Conservation (phyloP, 306 rosid genomes). For the Dryas alaskensis region DNA sequence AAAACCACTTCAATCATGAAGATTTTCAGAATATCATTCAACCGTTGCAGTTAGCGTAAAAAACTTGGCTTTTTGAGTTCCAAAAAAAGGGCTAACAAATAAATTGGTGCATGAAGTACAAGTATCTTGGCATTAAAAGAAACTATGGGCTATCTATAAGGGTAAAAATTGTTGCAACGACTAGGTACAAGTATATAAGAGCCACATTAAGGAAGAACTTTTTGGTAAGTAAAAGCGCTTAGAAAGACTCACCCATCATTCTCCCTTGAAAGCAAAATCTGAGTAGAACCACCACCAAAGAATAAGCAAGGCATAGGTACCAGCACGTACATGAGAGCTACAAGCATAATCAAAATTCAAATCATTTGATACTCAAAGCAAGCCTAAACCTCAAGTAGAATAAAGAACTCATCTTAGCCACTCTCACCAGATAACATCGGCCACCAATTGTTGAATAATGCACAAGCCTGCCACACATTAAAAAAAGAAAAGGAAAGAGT, state of each 20-base stretch:
- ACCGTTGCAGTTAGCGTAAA: neutral
- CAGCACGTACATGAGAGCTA: conserved; percentile 93
- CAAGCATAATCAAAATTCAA: conserved; percentile 33
- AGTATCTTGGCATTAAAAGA: neutral
- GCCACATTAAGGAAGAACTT: neutral
- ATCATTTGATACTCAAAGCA: conserved; percentile 4
- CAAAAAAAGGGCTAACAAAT: neutral
- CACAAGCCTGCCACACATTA: conserved; percentile 73
- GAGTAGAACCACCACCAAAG: conserved; percentile 94
- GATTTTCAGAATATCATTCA: neutral
- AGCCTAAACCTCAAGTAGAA: conserved; percentile 12
- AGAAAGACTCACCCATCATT: conserved; percentile 55
- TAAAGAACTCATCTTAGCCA: conserved; percentile 4
- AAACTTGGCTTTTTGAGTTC: neutral
- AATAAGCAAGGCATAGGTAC: conserved; percentile 97
- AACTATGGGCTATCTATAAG: neutral
- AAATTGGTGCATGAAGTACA: neutral
- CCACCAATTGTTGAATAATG: conserved; percentile 95
- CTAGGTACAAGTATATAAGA: neutral
- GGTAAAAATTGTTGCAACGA: neutral
- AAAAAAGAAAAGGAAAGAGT: conserved; percentile 8
- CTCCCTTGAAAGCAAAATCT: conserved; percentile 69
- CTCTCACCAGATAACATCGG: conserved; percentile 88
- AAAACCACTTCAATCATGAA: neutral
- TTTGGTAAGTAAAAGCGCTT: neutral